Evolutionary conservation across 2,329 filamentous ascomycete genomes (phyloP), one percentile per base, ranked within the genome.

Genomic region (Colletotrichum incanum): DNA sequence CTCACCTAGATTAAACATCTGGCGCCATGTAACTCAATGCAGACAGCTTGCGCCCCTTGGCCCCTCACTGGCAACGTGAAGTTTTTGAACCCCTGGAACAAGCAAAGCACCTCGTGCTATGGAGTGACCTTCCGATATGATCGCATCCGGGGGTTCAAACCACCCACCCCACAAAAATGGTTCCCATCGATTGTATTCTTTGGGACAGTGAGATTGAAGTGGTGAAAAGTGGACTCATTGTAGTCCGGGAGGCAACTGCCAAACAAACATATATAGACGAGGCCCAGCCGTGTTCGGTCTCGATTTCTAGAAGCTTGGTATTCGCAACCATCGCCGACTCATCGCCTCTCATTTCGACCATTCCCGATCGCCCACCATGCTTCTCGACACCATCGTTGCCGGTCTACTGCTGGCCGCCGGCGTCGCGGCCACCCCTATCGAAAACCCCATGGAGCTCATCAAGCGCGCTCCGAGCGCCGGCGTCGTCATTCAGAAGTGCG

Each of bases 401-500:
- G 52, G 58, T n/a, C 74, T 79, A 41, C 75, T 76, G 37, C 76
- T 82, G 45, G 76, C 77, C 61, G 74, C 74, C 41, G 76, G 76
- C 23, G 79, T 77, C 3, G 75, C 73, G 20, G 76, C 78, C n/a
- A 73, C 80, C 31, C 81, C 82, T 2, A 71, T 79, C 37, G 75
- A 75, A 34, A 79, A 74, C 60, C 86, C 85, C 0, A 72, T 86
- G 49, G 79, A 83, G 43, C 74, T 84, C 66, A 79, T 86, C 73
- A 84, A 83, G 67, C 81, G 84, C 8, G 80, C 81, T 2, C 80
- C 83, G 41, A 80, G 78, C 14, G 77, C 83, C 1, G 86, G 86
- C 18, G 80, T 81, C 31, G 83, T 87, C 45, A 85, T 86, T 73
- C 83, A 81, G 11, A 81, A 84, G 73, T 87, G 86, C 78, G 78